Conservation (phyloP, 495 filamentous ascomycete genomes). For the Acidomyces sp. region DNA sequence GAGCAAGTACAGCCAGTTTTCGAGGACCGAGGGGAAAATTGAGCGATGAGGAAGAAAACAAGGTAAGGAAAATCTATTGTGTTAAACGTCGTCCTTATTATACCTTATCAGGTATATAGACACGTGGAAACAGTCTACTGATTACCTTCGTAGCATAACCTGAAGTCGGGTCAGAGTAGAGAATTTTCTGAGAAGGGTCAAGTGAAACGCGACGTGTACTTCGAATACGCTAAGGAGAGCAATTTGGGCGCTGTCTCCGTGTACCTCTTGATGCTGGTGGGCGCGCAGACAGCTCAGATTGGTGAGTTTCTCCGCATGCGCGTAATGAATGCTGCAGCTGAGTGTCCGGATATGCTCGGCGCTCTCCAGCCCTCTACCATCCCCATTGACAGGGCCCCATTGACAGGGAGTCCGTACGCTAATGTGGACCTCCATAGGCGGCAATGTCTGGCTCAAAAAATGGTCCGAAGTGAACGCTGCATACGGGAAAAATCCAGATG, state of each 20-base stretch:
- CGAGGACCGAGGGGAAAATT: slow-evolving; percentile 69
- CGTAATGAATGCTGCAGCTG: not conserved
- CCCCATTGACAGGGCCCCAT: not conserved
- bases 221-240: slow-evolving; percentile 74
- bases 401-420: slow-evolving; percentile 6
- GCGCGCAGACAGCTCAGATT: slow-evolving; percentile 69
- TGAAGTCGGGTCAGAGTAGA: slow-evolving; percentile 69
- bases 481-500: slow-evolving; percentile 51
- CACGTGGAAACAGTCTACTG: too few species aligned
- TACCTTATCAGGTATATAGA: too few species aligned
- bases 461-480: slow-evolving; percentile 73
- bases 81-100: too few species aligned
- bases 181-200: slow-evolving; percentile 87
- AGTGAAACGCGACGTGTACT: slow-evolving; percentile 69
- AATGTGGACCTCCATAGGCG: slow-evolving; percentile 31
- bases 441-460: slow-evolving; percentile 82
- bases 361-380: not conserved
- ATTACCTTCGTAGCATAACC: too few species aligned
- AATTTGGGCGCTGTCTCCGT: slow-evolving; percentile 72
- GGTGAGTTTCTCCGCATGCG: slow-evolving; percentile 24
- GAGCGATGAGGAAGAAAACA: slow-evolving; percentile 55
- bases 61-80: slow-evolving; percentile 13
- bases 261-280: slow-evolving; percentile 65
- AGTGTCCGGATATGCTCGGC: slow-evolving; percentile 9
- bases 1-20: slow-evolving; percentile 86